phyloP scores from a whole-genome alignment of 2,329 filamentous ascomycete genomes.

The Sclerotiophoma versabilis region DNA sequence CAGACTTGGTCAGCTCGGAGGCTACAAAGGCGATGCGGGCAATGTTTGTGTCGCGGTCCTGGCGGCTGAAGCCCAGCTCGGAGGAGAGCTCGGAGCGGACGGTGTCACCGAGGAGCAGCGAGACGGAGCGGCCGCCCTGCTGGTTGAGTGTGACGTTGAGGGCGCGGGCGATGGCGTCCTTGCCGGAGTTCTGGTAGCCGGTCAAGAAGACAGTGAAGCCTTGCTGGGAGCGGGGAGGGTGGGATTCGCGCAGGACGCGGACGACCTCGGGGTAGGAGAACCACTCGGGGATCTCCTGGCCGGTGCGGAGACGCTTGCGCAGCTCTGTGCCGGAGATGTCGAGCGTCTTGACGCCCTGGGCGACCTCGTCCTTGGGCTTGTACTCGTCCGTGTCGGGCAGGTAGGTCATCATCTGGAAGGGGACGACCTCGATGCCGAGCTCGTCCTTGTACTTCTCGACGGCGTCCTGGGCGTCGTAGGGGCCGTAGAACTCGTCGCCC shows the following conservation, averaged over 20 bases:
- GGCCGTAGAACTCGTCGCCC: constrained; percentile 96
- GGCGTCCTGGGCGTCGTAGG: constrained; percentile 94
- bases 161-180: constrained; percentile 94
- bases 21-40: constrained; percentile 96
- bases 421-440: constrained; percentile 97
- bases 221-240: constrained; percentile 88
- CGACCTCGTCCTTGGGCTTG: constrained; percentile 88
- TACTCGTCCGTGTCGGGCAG: constrained; percentile 98
- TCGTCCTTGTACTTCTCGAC: constrained; percentile 97
- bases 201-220: constrained; percentile 99
- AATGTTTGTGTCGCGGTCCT: constrained; percentile 95
- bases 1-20: constrained; percentile 89
- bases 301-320: constrained; percentile 86
- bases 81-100: constrained; percentile 91
- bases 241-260: constrained; percentile 92
- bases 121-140: constrained; percentile 93
- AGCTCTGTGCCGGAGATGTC: constrained; percentile 74
- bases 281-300: constrained; percentile 97
- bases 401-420: constrained; percentile 99
- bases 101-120: constrained; percentile 92
- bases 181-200: constrained; percentile 94
- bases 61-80: constrained; percentile 91
- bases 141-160: constrained; percentile 98
- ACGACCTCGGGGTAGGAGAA: constrained; percentile 99
- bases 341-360: constrained; percentile 78